Conservation (phyloP, 2,329 filamentous ascomycete species). For the Claviceps cyperi region DNA sequence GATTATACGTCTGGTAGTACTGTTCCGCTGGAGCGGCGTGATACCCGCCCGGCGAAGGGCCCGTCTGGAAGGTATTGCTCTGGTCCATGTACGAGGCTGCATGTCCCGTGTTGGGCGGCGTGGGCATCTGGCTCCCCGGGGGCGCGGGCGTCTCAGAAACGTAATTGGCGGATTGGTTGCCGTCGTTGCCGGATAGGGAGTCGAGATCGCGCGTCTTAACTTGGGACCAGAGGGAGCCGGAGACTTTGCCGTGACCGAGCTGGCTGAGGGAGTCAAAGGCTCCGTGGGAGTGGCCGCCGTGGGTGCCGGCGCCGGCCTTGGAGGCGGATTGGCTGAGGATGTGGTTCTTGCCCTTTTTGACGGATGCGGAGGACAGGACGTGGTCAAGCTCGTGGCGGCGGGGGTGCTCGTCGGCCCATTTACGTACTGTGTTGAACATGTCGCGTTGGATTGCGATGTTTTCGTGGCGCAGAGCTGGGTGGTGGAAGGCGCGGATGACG, state of each 20-base stretch:
- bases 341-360: conserved; percentile 74
- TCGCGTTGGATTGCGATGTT: conserved; percentile 64
- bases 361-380: conserved; percentile 69
- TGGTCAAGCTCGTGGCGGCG: conserved; percentile 56
- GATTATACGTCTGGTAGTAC: conserved; percentile 19
- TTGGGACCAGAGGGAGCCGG: conserved; percentile 46
- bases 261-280: conserved; percentile 27
- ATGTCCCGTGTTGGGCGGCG: conserved; percentile 20
- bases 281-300: conserved; percentile 25
- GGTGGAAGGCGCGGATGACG: conserved; percentile 73
- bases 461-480: conserved; percentile 68
- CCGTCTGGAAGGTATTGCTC: conserved; percentile 9
- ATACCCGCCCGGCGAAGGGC: conserved; percentile 11
- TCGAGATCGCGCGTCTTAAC: conserved; percentile 43
- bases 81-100: conserved; percentile 17
- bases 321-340: conserved; percentile 26
- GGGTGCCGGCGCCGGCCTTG: conserved; percentile 13
- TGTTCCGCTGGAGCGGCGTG: conserved; percentile 18
- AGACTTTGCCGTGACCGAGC: conserved; percentile 41
- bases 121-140: conserved; percentile 15
- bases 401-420: conserved; percentile 60
- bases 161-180: conserved; percentile 22
- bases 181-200: conserved; percentile 37
- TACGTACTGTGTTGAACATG: conserved; percentile 78
- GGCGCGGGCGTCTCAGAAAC: conserved; percentile 25